Evolutionary conservation across 1,139 yeast genomes (phyloP).

Genomic region (Debaryomyces sp.): DNA sequence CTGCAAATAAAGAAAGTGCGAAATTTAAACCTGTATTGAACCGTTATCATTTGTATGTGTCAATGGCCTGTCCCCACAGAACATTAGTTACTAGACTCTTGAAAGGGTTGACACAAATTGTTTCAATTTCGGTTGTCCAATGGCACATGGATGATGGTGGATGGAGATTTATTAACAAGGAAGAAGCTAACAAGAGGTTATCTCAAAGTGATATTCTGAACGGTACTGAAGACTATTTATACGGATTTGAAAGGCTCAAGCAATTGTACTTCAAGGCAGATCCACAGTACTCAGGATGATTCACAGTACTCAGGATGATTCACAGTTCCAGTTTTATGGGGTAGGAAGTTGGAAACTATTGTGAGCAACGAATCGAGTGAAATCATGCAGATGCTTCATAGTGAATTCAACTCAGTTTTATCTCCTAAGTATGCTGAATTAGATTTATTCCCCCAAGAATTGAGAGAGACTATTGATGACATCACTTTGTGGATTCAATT

Average conservation of each 20-base stretch:
- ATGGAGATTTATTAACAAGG: conserved; percentile 68
- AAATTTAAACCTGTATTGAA: conserved; percentile 72
- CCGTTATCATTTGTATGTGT: conserved; percentile 86
- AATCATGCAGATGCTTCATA: conserved; percentile 79
- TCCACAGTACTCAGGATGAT: too few relatives aligned
- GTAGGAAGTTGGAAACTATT: conserved; percentile 74
- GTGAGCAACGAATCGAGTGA: conserved; percentile 92
- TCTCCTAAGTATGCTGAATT: conserved; percentile 51
- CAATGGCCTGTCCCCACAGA: conserved; percentile 90
- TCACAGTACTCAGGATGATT: conserved; percentile 75
- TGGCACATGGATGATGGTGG: conserved; percentile 87
- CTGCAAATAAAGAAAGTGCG: conserved; percentile 37
- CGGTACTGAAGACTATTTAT: conserved; percentile 68
- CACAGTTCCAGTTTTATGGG: conserved; percentile 95
- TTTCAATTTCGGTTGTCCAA: conserved; percentile 78
- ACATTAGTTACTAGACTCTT: conserved; percentile 72
- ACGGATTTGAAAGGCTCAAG: conserved; percentile 60
- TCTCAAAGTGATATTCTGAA: conserved; percentile 43
- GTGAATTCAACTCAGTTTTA: conserved; percentile 61
- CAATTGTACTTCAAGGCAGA: conserved; percentile 77
- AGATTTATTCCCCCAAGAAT: conserved; percentile 64
- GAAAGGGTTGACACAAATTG: conserved; percentile 69
- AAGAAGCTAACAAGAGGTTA: conserved; percentile 24
- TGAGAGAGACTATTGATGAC: conserved; percentile 65
- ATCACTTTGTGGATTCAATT: conserved; percentile 85